Evolutionary conservation across 768 basidiomycete species (phyloP), one percentile per base, ranked within the genome.

Genomic region (Leccinum subgranulosum): DNA sequence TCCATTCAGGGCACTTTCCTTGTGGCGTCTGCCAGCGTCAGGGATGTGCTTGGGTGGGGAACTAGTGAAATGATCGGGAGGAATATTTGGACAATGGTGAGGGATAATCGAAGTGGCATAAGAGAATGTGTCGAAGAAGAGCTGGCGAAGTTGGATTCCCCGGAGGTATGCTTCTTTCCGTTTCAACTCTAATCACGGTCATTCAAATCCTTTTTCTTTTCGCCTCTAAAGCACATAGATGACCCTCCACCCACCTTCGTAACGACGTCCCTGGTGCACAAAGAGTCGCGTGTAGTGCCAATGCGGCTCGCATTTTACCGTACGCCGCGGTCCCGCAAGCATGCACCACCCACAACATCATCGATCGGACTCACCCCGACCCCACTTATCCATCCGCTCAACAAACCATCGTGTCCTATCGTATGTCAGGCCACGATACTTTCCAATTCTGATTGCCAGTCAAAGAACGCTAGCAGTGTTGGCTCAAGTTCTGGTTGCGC

Each of bases 1-100:
- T 78, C 59, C 57, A 70, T 6, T 53, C 74, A 56, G 77, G 81
- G 69, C 6, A 79, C 81, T 4, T 75, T 87, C 52, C 69, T 86
- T 14, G 77, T 79, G 27, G 78, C 80, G 1, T 81, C 83, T 8
- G 66, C 72, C 2, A 81, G 77, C 3, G 76, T 84, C 51, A 70
- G 77, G 60, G 84, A 88, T 64, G 76, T 94, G 11, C 79, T 93
- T 4, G 90, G 87, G 9, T 87, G 82, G 81, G 73, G 75, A 39
- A 69, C 74, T 4, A 75, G 74, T 10, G 86, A 87, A 53, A 63
- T 85, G 11, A 70, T 84, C 21, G 85, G 87, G 6, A 71, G 74
- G 60, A 71, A 68, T 19, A 58, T 85, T 3, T 72, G 66, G 60
- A 73, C 74, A 33, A 69, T 84, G 49, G 62, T 80, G 12, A 64